phyloP scores from a whole-genome alignment of 176 grass and related monocot genomes.

The Lolium rigidum region DNA sequence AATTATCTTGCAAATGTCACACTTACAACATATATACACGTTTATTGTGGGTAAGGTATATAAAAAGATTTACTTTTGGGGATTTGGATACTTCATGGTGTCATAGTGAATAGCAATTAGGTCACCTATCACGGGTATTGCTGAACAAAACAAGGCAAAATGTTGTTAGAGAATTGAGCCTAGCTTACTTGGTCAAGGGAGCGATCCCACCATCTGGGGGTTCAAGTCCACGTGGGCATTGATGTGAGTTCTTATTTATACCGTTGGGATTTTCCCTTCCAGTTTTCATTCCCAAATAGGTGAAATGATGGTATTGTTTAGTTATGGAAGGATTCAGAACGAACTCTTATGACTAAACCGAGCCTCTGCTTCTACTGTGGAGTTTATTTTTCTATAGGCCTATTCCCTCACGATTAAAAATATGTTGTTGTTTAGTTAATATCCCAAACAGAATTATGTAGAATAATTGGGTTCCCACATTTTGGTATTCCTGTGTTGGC shows the following conservation, averaged over 20 bases:
- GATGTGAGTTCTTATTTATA: neutral
- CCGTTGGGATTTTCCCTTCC: too few species aligned
- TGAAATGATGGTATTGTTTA: neutral
- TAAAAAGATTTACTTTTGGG: neutral
- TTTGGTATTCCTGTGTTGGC: neutral
- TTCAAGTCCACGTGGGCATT: neutral
- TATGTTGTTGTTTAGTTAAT: neutral
- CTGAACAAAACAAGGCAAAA: neutral
- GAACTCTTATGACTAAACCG: neutral
- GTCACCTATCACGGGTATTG: neutral
- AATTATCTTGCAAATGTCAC: neutral
- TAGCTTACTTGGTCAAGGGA: neutral
- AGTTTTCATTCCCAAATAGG: neutral
- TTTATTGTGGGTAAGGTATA: neutral
- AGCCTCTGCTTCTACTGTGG: neutral
- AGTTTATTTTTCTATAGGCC: neutral
- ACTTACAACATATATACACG: neutral
- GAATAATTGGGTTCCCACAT: neutral
- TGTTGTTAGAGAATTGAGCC: neutral
- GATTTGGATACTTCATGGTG: neutral
- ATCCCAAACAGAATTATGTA: neutral
- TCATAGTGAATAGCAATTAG: neutral
- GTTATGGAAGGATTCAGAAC: neutral
- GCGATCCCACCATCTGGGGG: neutral
- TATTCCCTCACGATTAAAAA: neutral